A percentile compares a stretch with the other conserved stretches of the same genome.
Conservation (phyloP, 2,329 filamentous ascomycete genomes). For the Phyllosticta citriasiana region DNA sequence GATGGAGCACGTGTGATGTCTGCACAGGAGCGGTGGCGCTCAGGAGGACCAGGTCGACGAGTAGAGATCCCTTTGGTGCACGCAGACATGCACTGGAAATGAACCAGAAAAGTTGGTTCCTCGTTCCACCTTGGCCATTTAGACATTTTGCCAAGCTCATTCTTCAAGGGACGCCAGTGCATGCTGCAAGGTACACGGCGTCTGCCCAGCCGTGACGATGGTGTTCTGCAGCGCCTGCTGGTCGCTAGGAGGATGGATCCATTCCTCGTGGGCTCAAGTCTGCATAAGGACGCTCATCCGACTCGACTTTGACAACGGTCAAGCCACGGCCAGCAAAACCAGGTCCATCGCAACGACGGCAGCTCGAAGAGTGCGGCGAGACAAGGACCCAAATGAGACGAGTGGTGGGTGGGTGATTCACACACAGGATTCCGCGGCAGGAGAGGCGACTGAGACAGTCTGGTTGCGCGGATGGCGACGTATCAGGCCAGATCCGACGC, state of each 20-base stretch:
- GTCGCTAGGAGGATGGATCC: background rate
- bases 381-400: conserved; percentile 1
- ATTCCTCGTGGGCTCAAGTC: background rate
- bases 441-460: conserved; percentile 9
- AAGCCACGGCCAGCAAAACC: background rate
- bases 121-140: background rate
- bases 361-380: background rate
- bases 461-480: conserved; percentile 7
- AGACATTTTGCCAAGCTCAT: conserved; percentile 7
- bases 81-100: background rate
- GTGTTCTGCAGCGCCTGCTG: background rate
- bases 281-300: background rate
- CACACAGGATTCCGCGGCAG: conserved; percentile 3
- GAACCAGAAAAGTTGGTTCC: background rate
- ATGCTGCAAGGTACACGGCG: conserved; percentile 10
- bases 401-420: conserved; percentile 9
- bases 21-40: conserved; percentile 7
- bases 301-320: background rate
- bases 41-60: background rate
- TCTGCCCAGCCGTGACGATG: background rate
- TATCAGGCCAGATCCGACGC: background rate
- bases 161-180: conserved; percentile 4
- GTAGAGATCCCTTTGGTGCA: background rate
- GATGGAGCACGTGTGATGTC: conserved; percentile 5
- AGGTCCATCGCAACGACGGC: background rate